Percentiles rank a stretch among this genome's conserved stretches.
phyloP scores from a whole-genome alignment of 106 monocot species.

The Dioscorea alata region DNA sequence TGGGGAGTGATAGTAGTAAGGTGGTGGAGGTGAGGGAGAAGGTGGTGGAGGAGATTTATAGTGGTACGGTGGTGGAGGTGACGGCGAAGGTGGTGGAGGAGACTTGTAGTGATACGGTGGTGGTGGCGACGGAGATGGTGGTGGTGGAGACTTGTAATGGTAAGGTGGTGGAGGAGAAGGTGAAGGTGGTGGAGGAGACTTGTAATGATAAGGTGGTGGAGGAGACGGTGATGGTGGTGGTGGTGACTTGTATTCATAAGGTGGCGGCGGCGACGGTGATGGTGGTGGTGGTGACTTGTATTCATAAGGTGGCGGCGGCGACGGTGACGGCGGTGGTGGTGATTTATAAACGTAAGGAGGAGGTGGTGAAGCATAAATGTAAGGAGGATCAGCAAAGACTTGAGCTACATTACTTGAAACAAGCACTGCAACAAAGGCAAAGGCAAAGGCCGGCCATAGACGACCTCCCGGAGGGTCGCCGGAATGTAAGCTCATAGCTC shows the following conservation, averaged over 20 bases:
- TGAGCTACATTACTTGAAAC: constrained; percentile 11
- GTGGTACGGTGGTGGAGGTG: background rate
- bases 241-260: background rate
- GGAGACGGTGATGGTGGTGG: constrained; percentile 1
- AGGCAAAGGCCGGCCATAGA: constrained; percentile 13
- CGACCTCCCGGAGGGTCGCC: constrained; percentile 22
- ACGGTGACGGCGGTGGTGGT: constrained; percentile 2
- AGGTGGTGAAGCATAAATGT: constrained; percentile 19
- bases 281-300: constrained; percentile 11
- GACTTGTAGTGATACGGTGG: background rate
- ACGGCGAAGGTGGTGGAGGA: background rate
- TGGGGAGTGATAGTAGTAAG: background rate
- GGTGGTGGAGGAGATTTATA: background rate
- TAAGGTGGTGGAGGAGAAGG: constrained; percentile 9
- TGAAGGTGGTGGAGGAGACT: constrained; percentile 1
- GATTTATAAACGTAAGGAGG: constrained; percentile 3
- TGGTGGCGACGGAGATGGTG: background rate
- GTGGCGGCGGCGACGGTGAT: background rate
- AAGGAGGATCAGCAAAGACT: constrained; percentile 7
- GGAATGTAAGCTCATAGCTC: background rate
- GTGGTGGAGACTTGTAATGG: background rate
- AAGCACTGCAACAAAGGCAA: constrained; percentile 14
- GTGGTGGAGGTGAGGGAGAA: background rate
- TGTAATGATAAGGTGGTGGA: background rate
- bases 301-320: constrained; percentile 11